Percentiles rank a stretch among this genome's conserved stretches.
Conservation (phyloP, 1,284 basidiomycete genomes). For the Apiotrichum laibachii region DNA sequence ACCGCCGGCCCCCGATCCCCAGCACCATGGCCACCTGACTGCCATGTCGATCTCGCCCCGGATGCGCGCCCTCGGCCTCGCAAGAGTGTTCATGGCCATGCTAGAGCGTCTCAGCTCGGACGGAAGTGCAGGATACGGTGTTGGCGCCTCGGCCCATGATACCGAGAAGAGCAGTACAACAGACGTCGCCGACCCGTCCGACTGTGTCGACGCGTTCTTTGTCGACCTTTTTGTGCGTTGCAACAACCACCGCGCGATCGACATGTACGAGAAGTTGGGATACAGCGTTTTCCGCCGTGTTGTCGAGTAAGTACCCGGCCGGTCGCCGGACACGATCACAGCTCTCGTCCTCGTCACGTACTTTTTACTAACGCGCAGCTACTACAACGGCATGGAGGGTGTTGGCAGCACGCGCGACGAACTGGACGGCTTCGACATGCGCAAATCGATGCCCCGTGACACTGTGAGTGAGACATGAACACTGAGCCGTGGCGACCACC, state of each 20-base stretch:
- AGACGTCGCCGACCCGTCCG: slow-evolving; percentile 12
- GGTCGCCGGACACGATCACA: neutral
- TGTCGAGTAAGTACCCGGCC: slow-evolving; percentile 44
- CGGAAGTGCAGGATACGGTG: slow-evolving; percentile 20
- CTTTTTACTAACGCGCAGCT: slow-evolving; percentile 26
- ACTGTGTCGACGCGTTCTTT: slow-evolving; percentile 49
- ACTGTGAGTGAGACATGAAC: slow-evolving; percentile 24
- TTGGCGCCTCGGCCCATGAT: neutral
- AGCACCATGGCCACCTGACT: slow-evolving; percentile 51
- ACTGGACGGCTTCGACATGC: slow-evolving; percentile 51
- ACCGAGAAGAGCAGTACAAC: neutral
- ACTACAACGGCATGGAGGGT: slow-evolving; percentile 51
- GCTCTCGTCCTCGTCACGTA: neutral
- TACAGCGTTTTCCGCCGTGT: slow-evolving; percentile 52
- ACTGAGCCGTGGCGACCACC: no score
- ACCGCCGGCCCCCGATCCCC: slow-evolving; percentile 44
- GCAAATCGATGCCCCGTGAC: slow-evolving; percentile 50
- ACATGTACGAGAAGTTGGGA: slow-evolving; percentile 52
- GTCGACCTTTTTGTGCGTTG: slow-evolving; percentile 52
- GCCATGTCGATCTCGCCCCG: slow-evolving; percentile 49
- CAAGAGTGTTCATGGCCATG: slow-evolving; percentile 46
- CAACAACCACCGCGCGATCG: slow-evolving; percentile 48
- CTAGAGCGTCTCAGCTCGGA: slow-evolving; percentile 41
- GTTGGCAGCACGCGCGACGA: slow-evolving; percentile 47
- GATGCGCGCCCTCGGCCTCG: slow-evolving; percentile 46